Evolutionary conservation across 306 rosid genomes (phyloP), one percentile per base, ranked within the genome.

Genomic region (Prunus mira): DNA sequence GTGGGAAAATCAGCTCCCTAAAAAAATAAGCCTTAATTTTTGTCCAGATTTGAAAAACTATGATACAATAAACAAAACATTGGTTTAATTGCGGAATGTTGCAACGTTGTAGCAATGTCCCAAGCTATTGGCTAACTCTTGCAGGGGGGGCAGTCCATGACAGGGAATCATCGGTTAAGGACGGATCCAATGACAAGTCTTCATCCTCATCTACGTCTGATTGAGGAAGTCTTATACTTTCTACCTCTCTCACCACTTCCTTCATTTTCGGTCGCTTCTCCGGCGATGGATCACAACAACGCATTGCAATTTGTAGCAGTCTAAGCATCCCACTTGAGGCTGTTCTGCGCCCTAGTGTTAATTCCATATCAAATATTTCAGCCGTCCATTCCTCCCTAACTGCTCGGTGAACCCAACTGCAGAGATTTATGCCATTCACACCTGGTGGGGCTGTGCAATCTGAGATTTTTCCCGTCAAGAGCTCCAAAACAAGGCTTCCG

Each of bases 361-460:
- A 81, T 65, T 94, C 97, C 5, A 25, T 56, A 57, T 94, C 95
- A 30, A 94, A 91, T 22, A 91, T 90, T 87, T 94, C 96, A 3
- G 93, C 93, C 1, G 96, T 94, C 98, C 97, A 94, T 57, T 94
- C 98, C 72, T 94, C 97, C 69, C 92, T 81, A 10, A 90, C 90
- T 1, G 95, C 98, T 49, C 85, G 74, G 27, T 87, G 84, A 32
- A 94, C 94, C 98, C 97, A 94, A 45, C 76, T 78, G 63, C 83
- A 83, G 0, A 91, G 77, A 12, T 94, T 89, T n/a, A 86, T 75
- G 0, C 93, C 97, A 12, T 70, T 84, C 2, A 80, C 64, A 3
- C 96, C 91, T 0, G 74, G 71, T 25, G 97, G 95, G 63, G 96
- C 84, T 0, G 97, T 61, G 54, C 74, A 73, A 1, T 65, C 49